These are phyloP conservation scores for Trichomonascaceae sp. DNA, from an alignment of 1,139 yeast genomes.

Conservation along the genomic window DNA sequence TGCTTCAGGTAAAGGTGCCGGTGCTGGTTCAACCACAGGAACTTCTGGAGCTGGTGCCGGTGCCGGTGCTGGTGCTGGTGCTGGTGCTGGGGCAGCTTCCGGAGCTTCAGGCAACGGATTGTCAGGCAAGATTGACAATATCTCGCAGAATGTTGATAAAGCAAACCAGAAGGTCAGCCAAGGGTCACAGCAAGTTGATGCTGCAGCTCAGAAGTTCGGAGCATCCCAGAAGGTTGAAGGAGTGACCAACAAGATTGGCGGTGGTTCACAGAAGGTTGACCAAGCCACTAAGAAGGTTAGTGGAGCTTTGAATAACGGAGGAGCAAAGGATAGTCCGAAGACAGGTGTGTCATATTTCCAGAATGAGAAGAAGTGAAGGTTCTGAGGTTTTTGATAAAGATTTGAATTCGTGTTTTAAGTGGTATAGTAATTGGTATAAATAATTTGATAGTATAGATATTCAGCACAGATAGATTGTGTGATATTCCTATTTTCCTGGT, in stretches of 20 bases:
- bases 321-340: not conserved
- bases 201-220: not conserved
- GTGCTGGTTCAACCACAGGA: not conserved
- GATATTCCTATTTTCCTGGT: too few relatives aligned
- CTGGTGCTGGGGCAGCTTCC: slow-evolving; percentile 9
- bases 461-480: too few relatives aligned
- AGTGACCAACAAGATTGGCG: not conserved
- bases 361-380: not conserved
- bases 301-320: not conserved
- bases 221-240: not conserved
- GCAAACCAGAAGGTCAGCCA: not conserved
- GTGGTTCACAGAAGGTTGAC: not conserved
- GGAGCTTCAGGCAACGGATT: slow-evolving; percentile 5
- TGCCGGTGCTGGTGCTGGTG: slow-evolving; percentile 6
- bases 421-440: not conserved
- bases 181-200: not conserved
- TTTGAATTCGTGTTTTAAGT: not conserved
- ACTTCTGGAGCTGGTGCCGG: not conserved
- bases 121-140: not conserved
- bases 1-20: not conserved
- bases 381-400: not conserved
- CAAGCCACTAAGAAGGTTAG: not conserved
- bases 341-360: not conserved
- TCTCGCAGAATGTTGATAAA: not conserved
- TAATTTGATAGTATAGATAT: not conserved